Base-by-base conservation (phyloP, 441 rosid species). In the Theobroma grandiflorum region DNA sequence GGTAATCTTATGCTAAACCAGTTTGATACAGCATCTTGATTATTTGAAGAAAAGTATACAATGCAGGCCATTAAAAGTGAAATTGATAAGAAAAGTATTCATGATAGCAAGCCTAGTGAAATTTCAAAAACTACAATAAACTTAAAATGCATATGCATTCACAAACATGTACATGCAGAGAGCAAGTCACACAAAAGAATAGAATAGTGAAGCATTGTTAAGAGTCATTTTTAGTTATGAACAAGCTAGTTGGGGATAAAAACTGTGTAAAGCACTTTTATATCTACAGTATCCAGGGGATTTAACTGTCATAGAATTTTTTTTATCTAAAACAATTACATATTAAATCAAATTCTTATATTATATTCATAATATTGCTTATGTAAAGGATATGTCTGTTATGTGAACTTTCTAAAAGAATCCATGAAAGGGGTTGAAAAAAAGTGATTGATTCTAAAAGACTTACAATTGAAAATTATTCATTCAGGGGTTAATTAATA, bases 261-360 rank as follows among this genome's bases (percentile, higher is more conserved):
- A 72, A 72, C 49, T 55, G 10, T 18, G 75, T 9, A 57, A 72
- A 72, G 76, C 62, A 37, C 16, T 72, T 72, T 6, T 37, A 72
- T 20, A 71, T 72, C 76, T 18, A 72, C 18, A 35, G 42, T 55
- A 9, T 37, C 10, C 1, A 4, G 33, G 37, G 33, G 47, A 18
- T 72, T 72, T 72, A 37, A 37, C 47, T 53, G 33, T 18, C 49
- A 53, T 2, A 26, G n/a, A 72, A 72, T 1, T 4, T 4, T 38
- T 72, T 18, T 55, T 8, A 55, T 38, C 63, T 72, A 37, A 45
- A 53, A n/a, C 37, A 73, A 10, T 73, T 38, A 73, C 4, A 55
- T 11, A 16, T 57, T 35, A 55, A 20, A 7, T 55, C 76, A 72
- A 72, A 73, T 53, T 73, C 11, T 20, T n/a, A 55, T 55, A 38